phyloP scores from a whole-genome alignment of 2,329 filamentous ascomycete genomes.

The Lachnellula cervina region DNA sequence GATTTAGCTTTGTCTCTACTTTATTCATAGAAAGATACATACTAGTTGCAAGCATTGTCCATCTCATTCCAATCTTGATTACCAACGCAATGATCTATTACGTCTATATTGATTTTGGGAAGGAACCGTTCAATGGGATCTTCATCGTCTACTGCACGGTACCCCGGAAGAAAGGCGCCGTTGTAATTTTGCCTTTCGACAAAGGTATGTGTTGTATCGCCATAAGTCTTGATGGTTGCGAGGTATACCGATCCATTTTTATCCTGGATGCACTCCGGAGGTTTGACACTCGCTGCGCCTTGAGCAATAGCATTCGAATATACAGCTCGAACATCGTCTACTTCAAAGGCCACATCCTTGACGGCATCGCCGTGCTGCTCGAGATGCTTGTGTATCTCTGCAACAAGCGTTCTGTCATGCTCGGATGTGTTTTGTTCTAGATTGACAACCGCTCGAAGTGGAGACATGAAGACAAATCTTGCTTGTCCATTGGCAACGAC shows the following conservation, averaged over 20 bases:
- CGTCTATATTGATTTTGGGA: conserved; percentile 61
- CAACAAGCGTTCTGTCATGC: conserved; percentile 61
- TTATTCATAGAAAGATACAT: background rate
- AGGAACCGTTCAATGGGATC: conserved; percentile 38
- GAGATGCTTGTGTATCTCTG: conserved; percentile 77
- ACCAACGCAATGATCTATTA: conserved; percentile 94
- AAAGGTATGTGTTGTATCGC: conserved; percentile 91
- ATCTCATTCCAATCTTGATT: conserved; percentile 97
- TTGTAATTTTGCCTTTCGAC: conserved; percentile 67
- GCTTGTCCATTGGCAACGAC: conserved; percentile 74
- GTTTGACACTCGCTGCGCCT: conserved; percentile 57
- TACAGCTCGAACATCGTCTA: conserved; percentile 79
- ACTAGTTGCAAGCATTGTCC: conserved; percentile 54
- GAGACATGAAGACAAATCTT: conserved; percentile 79
- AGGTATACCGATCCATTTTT: conserved; percentile 62
- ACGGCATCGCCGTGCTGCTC: conserved; percentile 89
- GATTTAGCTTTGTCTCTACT: background rate
- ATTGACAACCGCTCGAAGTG: conserved; percentile 56
- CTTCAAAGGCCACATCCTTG: conserved; percentile 92
- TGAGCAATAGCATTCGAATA: conserved; percentile 67
- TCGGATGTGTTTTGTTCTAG: conserved; percentile 56
- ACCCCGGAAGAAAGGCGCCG: conserved; percentile 81
- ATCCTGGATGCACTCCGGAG: conserved; percentile 51
- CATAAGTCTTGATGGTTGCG: conserved; percentile 85
- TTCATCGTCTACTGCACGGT: conserved; percentile 48